Conservation (phyloP, 306 rosid genomes). For the Ammopiptanthus mongolicus region DNA sequence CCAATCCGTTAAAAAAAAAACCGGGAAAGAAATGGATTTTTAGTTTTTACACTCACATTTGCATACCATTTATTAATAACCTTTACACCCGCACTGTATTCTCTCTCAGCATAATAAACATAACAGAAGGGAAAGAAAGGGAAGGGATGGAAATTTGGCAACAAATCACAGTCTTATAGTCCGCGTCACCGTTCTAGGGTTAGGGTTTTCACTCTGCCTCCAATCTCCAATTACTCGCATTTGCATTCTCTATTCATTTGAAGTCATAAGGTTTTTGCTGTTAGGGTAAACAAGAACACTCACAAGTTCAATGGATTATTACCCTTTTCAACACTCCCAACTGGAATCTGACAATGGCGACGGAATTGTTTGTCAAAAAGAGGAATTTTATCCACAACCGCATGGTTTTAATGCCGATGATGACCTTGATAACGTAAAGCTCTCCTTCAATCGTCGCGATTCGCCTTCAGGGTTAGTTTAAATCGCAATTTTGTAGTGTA, state of each 20-base stretch:
- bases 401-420: neutral
- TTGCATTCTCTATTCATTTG: neutral
- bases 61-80: too few relatives aligned
- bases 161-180: neutral
- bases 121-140: too few relatives aligned
- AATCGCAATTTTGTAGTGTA: neutral
- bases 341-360: slow-evolving; percentile 25
- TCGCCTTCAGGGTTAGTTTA: slow-evolving; percentile 48
- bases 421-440: slow-evolving; percentile 14
- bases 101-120: too few relatives aligned
- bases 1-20: too few relatives aligned
- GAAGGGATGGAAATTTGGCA: too few relatives aligned
- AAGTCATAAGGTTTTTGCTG: neutral
- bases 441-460: slow-evolving; percentile 33
- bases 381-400: slow-evolving; percentile 3
- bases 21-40: too few relatives aligned
- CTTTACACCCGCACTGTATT: too few relatives aligned
- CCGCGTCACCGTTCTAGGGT: neutral
- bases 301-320: slow-evolving; percentile 29
- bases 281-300: neutral
- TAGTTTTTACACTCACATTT: too few relatives aligned
- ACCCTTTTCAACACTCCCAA: slow-evolving; percentile 14
- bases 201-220: neutral
- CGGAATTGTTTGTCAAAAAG: neutral
- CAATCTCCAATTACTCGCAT: neutral